Conservation (phyloP, 176 grass and related monocot genomes). For the Triticum aestivum region IWGSC_CS_RefSeq_v2.1 NC_057795.1:351492125-351492624, state of each 20-base stretch:
- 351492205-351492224: constrained; percentile 62
- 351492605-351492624: background rate
- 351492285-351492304: constrained; percentile 17
- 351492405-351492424: no score
- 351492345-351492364: no score
- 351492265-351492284: constrained; percentile 77
- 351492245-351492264: constrained; percentile 96
- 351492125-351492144: background rate
- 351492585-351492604: constrained; percentile 63
- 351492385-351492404: no score
- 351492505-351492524: constrained; percentile 50
- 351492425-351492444: no score
- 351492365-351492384: no score
- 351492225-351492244: constrained; percentile 98
- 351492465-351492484: no score
- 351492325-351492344: background rate
- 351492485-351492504: background rate
- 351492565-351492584: constrained; percentile 71
- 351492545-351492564: constrained; percentile 76
- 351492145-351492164: constrained; percentile 22
- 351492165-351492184: constrained; percentile 12
- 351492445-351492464: no score
- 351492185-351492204: constrained; percentile 4
- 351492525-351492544: constrained; percentile 77
- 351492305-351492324: background rate